Percentiles rank a stretch among this genome's conserved stretches.
Evolutionary conservation across 2,329 filamentous ascomycete genomes (phyloP).

Genomic region (Penicillium sp.): DNA sequence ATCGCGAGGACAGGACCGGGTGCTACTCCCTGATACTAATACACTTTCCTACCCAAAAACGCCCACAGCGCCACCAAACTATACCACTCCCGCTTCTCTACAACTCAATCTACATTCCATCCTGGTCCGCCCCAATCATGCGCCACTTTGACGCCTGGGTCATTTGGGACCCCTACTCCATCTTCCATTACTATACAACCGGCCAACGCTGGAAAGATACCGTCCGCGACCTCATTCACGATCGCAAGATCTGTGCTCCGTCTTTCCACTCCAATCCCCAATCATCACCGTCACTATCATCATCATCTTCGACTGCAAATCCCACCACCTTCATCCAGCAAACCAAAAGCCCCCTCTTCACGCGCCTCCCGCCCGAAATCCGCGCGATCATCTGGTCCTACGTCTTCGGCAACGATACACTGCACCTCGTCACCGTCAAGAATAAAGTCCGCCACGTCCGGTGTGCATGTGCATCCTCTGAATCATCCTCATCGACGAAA

Average conservation of each 20-base stretch:
- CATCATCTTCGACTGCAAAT: not conserved
- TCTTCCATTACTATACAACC: slow-evolving; percentile 45
- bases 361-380: slow-evolving; percentile 41
- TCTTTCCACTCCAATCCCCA: not conserved
- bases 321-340: slow-evolving; percentile 22
- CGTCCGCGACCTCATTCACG: slow-evolving; percentile 40
- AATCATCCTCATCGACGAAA: slow-evolving; percentile 7
- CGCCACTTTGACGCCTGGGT: slow-evolving; percentile 47
- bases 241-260: slow-evolving; percentile 42
- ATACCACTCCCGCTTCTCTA: not conserved
- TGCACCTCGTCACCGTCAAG: slow-evolving; percentile 44
- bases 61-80: not conserved
- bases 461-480: slow-evolving; percentile 33
- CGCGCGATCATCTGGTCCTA: slow-evolving; percentile 45
- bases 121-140: slow-evolving; percentile 25
- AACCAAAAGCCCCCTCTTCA: slow-evolving; percentile 28
- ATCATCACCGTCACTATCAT: slow-evolving; percentile 4
- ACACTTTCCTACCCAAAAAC: not conserved
- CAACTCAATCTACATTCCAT: not conserved
- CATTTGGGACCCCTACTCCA: slow-evolving; percentile 45
- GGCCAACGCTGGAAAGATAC: slow-evolving; percentile 42
- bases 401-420: slow-evolving; percentile 39
- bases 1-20: too few species aligned
- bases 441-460: slow-evolving; percentile 42
- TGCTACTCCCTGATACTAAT: not conserved